Percentiles rank a stretch among this genome's conserved stretches.
Evolutionary conservation across 108 stramenopile species (phyloP).

Genomic region (Mediolabrus comicus): DNA sequence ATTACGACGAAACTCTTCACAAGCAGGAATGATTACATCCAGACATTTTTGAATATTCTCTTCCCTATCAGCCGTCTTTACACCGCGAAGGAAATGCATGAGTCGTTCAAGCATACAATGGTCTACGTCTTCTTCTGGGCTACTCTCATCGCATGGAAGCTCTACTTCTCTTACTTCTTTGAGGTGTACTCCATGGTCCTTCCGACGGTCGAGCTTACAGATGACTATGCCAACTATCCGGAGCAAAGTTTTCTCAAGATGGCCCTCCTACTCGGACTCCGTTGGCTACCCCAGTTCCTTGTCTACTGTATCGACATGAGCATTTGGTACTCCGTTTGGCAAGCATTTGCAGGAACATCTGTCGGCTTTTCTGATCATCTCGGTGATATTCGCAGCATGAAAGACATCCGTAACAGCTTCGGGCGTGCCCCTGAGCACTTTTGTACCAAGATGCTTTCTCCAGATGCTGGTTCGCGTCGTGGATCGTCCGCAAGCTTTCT

Average conservation of each 20-base stretch:
- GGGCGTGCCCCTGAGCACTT: constrained; percentile 87
- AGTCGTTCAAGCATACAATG: constrained; percentile 74
- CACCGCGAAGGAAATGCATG: constrained; percentile 92
- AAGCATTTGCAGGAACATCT: constrained; percentile 91
- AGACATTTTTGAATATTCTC: constrained; percentile 88
- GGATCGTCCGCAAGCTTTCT: constrained; percentile 82
- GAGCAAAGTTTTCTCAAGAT: constrained; percentile 85
- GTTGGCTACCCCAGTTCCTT: constrained; percentile 95
- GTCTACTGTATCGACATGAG: constrained; percentile 96
- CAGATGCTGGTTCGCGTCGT: constrained; percentile 85
- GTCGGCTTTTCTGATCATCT: constrained; percentile 92
- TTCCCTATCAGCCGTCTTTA: constrained; percentile 89
- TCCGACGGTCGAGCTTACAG: constrained; percentile 89
- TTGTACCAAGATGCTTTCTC: constrained; percentile 88
- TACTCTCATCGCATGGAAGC: constrained; percentile 89
- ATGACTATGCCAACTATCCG: constrained; percentile 95
- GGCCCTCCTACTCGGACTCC: constrained; percentile 72
- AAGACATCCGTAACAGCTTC: constrained; percentile 89
- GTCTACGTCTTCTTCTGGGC: constrained; percentile 91
- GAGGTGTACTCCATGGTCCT: constrained; percentile 93
- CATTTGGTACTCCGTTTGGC: constrained; percentile 97
- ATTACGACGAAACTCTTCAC: constrained; percentile 75
- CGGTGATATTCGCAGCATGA: constrained; percentile 85
- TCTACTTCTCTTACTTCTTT: constrained; percentile 94
- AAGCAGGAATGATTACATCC: constrained; percentile 85